Conservation (phyloP, 2,329 filamentous ascomycete genomes). For the Fusarium hainanense region DNA sequence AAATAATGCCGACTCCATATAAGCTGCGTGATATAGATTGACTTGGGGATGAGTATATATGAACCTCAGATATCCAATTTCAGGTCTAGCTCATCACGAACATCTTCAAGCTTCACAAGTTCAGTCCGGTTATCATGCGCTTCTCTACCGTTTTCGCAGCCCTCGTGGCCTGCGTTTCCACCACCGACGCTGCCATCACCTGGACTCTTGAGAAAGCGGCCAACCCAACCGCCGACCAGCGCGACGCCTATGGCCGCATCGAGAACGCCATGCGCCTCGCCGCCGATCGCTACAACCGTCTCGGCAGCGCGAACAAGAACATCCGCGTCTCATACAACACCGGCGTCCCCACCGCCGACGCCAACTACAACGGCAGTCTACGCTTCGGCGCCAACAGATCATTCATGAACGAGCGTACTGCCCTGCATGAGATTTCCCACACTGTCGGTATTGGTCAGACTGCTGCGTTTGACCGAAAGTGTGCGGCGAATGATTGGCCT, state of each 20-base stretch:
- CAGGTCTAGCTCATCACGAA: neutral
- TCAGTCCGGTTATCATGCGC: slow-evolving; percentile 46
- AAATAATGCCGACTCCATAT: slow-evolving; percentile 16
- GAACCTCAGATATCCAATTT: neutral
- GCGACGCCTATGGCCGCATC: slow-evolving; percentile 58
- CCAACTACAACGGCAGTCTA: slow-evolving; percentile 58
- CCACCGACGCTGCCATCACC: slow-evolving; percentile 52
- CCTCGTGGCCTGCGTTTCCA: slow-evolving; percentile 46
- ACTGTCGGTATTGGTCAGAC: slow-evolving; percentile 61
- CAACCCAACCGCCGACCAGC: slow-evolving; percentile 56
- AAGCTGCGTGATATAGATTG: neutral
- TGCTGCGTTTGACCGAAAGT: slow-evolving; percentile 52
- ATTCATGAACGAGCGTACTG: slow-evolving; percentile 62
- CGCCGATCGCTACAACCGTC: slow-evolving; percentile 53
- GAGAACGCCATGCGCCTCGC: slow-evolving; percentile 56
- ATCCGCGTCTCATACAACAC: slow-evolving; percentile 56
- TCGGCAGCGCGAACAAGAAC: slow-evolving; percentile 52
- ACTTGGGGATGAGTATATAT: neutral
- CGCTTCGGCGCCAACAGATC: slow-evolving; percentile 58
- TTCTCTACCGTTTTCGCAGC: slow-evolving; percentile 46
- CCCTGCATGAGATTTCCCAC: slow-evolving; percentile 61
- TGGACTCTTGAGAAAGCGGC: slow-evolving; percentile 52
- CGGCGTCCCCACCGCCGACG: slow-evolving; percentile 59
- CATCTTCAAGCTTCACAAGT: neutral
- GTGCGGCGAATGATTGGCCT: slow-evolving; percentile 56